These are phyloP conservation scores for Sporothrix schenckii DNA, from an alignment of 2,329 filamentous ascomycete species.

Conservation along the genomic window DNA sequence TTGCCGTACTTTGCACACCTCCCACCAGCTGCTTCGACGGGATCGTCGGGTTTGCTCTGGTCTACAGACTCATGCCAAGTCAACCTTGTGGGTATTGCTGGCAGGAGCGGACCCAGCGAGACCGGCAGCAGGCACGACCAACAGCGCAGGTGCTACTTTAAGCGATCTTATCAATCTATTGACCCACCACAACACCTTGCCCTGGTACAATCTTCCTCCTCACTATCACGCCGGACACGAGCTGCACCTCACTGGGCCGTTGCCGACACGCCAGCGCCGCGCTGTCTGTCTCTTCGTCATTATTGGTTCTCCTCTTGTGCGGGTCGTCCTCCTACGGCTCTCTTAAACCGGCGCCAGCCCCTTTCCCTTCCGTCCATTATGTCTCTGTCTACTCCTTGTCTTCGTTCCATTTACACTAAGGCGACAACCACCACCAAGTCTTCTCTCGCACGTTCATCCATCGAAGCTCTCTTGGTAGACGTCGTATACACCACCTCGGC, in stretches of 20 bases:
- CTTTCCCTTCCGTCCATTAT: background rate
- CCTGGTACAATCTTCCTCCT: background rate
- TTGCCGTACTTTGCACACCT: background rate
- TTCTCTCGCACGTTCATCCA: background rate
- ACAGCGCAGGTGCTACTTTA: slow-evolving; percentile 15
- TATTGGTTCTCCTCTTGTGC: background rate
- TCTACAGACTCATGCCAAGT: background rate
- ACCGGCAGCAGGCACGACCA: slow-evolving; percentile 13
- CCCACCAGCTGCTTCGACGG: background rate
- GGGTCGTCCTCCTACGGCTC: background rate
- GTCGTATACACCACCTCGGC: slow-evolving; percentile 19
- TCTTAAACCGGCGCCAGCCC: slow-evolving; percentile 13
- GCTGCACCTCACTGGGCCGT: slow-evolving; percentile 15
- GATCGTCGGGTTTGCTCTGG: background rate
- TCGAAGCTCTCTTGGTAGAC: background rate
- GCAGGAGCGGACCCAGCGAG: background rate
- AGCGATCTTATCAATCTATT: slow-evolving; percentile 30
- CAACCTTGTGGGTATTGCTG: background rate
- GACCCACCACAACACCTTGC: slow-evolving; percentile 19
- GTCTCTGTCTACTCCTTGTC: background rate
- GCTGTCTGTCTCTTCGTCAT: slow-evolving; percentile 1
- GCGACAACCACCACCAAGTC: background rate
- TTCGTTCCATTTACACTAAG: background rate
- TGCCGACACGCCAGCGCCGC: slow-evolving; percentile 16
- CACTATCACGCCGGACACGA: background rate